Evolutionary conservation across 306 rosid species (phyloP), one percentile per base, ranked within the genome.

Genomic region (Astragalus membranaceus): DNA sequence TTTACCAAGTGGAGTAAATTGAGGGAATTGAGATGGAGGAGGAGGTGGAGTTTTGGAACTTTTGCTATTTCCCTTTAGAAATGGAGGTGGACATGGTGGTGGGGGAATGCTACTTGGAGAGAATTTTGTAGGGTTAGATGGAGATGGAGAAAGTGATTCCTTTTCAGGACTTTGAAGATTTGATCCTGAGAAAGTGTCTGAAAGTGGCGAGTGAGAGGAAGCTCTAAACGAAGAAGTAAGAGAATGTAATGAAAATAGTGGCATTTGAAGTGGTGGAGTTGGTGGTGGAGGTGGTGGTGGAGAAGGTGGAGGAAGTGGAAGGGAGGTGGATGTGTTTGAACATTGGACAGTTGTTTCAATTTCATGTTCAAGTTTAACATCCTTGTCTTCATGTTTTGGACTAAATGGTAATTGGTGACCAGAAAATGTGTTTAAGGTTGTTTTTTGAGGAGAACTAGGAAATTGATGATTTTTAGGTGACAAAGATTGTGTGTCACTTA

Each of bases 81-180:
- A 70, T 46, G 95, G 90, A 63, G 99, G 97, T 1, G 96, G 96
- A 44, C 89, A 78, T 16, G 97, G 97, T 49, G 98, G 96, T 44
- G 92, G 84, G 42, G 98, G 97, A 79, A 88, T 75, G 33, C 20
- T 79, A 29, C 30, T 29, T 39, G 87, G 53, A 51, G 85, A 76
- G 57, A 83, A 62, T 59, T 72, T 64, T 64, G 91, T 26, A 8
- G 72, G 69, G 55, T 55, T 62, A 10, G 58, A 15, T 43, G 50
- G 56, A 69, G 74, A 63, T 9, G 82, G 75, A 74, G 83, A 73
- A 63, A 79, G 78, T 29, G 73, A 42, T 13, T 76, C 81, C 1
- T 64, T 69, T 63, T 70, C 83, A 32, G 68, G 74, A 44, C 77
- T 78, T 69, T 36, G 85, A 68, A 56, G 81, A 69, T 65, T 78